These are phyloP conservation scores for Epipyxis sp. DNA, from an alignment of 108 stramenopile species.

Conservation along the genomic window DNA sequence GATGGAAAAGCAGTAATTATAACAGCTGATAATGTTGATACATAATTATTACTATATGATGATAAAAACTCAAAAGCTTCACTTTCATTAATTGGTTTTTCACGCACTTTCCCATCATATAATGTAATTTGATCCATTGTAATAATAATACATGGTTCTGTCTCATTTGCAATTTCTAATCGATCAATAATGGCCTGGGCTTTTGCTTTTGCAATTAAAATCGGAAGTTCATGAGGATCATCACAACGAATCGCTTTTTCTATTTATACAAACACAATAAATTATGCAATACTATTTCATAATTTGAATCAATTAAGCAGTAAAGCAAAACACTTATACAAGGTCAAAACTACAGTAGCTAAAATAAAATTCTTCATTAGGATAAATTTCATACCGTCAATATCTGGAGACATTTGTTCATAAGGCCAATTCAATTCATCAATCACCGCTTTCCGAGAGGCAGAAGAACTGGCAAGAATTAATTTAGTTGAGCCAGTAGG, in stretches of 20 bases:
- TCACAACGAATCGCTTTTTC: conserved; percentile 5
- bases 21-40: conserved; percentile 4
- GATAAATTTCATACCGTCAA: not conserved
- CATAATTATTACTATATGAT: not conserved
- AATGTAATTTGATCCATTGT: conserved; percentile 13
- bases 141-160: not conserved
- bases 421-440: not conserved
- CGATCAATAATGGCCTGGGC: not conserved
- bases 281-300: no score
- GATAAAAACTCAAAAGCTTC: not conserved
- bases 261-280: not conserved
- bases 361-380: not conserved
- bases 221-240: conserved; percentile 2
- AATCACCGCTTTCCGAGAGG: not conserved
- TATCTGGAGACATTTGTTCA: conserved; percentile 9
- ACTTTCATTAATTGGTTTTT: not conserved
- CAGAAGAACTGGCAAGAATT: not conserved
- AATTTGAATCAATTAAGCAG: no score
- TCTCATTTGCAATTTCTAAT: not conserved
- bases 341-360: not conserved
- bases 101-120: not conserved
- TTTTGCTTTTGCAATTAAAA: conserved; percentile 20
- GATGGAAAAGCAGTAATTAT: not conserved
- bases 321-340: not conserved
- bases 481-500: no score